Base-by-base conservation (phyloP, 2,329 filamentous ascomycete genomes). In the Aspergillus novoparasiticus region DNA sequence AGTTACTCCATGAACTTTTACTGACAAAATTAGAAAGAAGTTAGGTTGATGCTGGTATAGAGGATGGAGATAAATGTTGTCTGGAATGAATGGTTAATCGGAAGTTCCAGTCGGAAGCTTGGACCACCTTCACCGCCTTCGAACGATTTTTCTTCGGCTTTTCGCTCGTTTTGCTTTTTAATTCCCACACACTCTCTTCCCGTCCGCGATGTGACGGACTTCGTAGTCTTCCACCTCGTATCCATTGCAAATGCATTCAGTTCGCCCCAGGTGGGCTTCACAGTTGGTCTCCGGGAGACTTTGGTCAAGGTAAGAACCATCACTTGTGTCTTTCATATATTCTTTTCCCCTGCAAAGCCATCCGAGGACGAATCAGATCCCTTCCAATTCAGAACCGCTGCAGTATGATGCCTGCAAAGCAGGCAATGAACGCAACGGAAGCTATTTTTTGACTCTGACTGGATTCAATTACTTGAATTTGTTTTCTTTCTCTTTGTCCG, bases 341-440 rank as follows among this genome's bases (percentile, higher is more conserved):
- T 51, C 34, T 19, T 39, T 30, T 55, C 54, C 60, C 55, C 56
- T 36, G 6, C 61, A 51, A 56, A 69, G 65, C 62, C 58, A 78
- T 55, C 51, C 51, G 51, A 55, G 80, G 81, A 83, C 82, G 80
- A 83, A 75, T 76, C 74, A 75, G 65, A 71, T 71, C 60, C 72
- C 66, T 68, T 66, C 69, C 64, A 46, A 68, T 75, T 75, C 80
- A 88, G 87, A 89, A 89, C 87, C 87, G 87, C 87, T 89, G 87
- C 87, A 86, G 85, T 85, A 41, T 87, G 86, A 89, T 82, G 80
- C 80, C 81, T 75, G 74, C 60, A 51, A 12, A 62, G 69, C 77
- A 76, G 79, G 78, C 79, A 79, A 78, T 81, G 87, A 79, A 73
- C 72, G 68, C 64, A 76, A 68, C 67, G 58, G 74, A 69, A 73